Base-by-base conservation (phyloP, 2,329 filamentous ascomycete genomes). In the Seiridium cupressi region DNA sequence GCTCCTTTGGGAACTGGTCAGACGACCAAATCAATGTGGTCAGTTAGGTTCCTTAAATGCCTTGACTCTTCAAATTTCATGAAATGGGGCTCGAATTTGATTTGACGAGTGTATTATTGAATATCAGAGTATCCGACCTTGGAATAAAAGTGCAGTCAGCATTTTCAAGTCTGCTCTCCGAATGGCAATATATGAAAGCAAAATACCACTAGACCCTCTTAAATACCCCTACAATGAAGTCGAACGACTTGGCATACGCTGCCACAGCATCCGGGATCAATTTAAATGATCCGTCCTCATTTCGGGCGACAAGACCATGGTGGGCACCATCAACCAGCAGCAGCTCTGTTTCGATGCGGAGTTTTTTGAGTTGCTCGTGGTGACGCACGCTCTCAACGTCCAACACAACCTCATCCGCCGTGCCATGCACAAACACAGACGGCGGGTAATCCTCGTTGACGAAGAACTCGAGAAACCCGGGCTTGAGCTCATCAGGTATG, bases 341-440 rank as follows among this genome's bases (percentile, higher is more conserved):
- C 44, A 57, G 31, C 13, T 57, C 44, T 1, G 55, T 47, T 32
- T 47, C 26, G 31, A 57, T 18, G 1, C 55, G 42, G 4, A 57
- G 55, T 1, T 46, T n/a, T 13, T 32, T 13, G 13, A 57, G 13
- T 1, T 57, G 40, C n/a, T 31, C 13, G 13, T 57, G 8, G 1
- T 57, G 55, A 3, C 13, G 1, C 10, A 35, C 32, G 9, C 55
- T 57, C 44, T 57, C 55, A 2, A 44, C 42, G 31, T 46, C 32
- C 1, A 31, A 34, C 10, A 57, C 55, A 1, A 57, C 55, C 9
- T 57, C 44, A 36, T 57, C 55, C 18, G 44, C 40, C 8, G 55
- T 57, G 4, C 55, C 55, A n/a, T 57, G 55, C 9, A 57, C 55
- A 13, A 57, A 48, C n/a, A 57, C 55, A n/a, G 55, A 57, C 11